A percentile compares a stretch with the other conserved stretches of the same genome.
phyloP scores from a whole-genome alignment of 164 flowering plant genomes.

The Umbilicus rupestris region DNA sequence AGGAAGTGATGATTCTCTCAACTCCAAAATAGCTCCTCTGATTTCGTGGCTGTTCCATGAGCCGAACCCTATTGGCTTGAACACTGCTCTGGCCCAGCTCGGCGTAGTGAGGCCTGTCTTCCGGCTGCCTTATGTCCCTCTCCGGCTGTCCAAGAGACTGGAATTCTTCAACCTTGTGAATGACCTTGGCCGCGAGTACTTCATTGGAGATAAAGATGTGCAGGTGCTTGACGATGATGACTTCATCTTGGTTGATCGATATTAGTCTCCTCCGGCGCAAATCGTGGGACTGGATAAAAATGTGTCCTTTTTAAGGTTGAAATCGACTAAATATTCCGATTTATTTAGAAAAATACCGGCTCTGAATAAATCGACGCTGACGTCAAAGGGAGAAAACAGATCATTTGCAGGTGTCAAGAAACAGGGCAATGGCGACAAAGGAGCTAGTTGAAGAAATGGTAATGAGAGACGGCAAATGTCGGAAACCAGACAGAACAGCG shows the following conservation, averaged over 20 bases:
- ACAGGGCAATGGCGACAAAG: too few relatives aligned
- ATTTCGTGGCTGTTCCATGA: slow-evolving; percentile 65
- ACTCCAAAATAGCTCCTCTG: slow-evolving; percentile 53
- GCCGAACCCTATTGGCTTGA: slow-evolving; percentile 77
- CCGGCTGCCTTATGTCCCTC: slow-evolving; percentile 80
- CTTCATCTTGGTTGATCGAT: slow-evolving; percentile 56
- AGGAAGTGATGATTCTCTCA: slow-evolving; percentile 44
- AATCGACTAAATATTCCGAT: too few relatives aligned
- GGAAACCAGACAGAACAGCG: too few relatives aligned
- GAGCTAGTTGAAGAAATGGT: too few relatives aligned
- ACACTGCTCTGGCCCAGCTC: slow-evolving; percentile 79
- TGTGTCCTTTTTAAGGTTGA: too few relatives aligned
- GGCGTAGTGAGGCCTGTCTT: slow-evolving; percentile 82
- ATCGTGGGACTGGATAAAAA: too few relatives aligned
- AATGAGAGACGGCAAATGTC: too few relatives aligned
- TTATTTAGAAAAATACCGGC: too few relatives aligned
- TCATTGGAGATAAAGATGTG: slow-evolving; percentile 69
- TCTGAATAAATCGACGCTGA: too few relatives aligned
- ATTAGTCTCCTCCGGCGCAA: slow-evolving; percentile 24
- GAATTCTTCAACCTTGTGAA: slow-evolving; percentile 68
- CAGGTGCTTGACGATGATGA: slow-evolving; percentile 70
- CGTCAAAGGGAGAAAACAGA: too few relatives aligned
- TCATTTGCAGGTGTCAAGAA: too few relatives aligned
- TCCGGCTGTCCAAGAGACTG: slow-evolving; percentile 44
- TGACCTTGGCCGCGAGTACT: slow-evolving; percentile 64